Evolutionary conservation across 257 asterid species (phyloP).

Genomic region (Nicotiana sylvestris): DNA sequence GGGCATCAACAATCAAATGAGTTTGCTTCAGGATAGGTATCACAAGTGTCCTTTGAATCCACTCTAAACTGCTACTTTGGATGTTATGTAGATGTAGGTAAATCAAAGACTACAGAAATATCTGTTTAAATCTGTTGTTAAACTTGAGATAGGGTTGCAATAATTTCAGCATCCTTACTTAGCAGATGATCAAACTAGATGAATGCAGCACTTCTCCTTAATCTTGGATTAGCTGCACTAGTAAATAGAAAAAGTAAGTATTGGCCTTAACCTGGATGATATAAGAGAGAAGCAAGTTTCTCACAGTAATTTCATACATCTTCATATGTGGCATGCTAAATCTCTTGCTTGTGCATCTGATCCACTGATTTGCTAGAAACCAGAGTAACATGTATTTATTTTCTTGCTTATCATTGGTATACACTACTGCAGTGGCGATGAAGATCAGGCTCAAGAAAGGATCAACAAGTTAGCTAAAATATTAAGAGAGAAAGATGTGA

Average conservation of each 20-base stretch:
- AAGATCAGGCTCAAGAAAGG: slow-evolving; percentile 99
- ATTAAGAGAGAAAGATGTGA: slow-evolving; percentile 78
- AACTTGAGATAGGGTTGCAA: neutral
- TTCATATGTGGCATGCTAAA: neutral
- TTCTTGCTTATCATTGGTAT: neutral
- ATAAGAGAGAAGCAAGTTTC: neutral
- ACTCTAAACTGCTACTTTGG: neutral
- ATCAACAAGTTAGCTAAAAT: slow-evolving; percentile 82
- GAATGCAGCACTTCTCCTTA: neutral
- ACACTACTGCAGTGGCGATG: slow-evolving; percentile 70
- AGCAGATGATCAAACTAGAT: neutral
- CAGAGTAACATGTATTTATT: neutral
- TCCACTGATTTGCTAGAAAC: neutral
- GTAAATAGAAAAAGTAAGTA: neutral
- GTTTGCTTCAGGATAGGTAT: slow-evolving; percentile 95
- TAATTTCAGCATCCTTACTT: neutral
- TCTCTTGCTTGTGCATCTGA: neutral
- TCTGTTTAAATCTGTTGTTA: neutral
- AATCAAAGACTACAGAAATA: neutral
- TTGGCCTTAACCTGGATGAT: neutral
- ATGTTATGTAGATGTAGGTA: neutral
- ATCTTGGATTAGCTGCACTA: neutral
- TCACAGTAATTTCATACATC: neutral
- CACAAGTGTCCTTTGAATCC: neutral
- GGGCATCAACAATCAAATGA: slow-evolving; percentile 94